Conservation (phyloP, 2,329 filamentous ascomycete species). For the Blumeria graminis region DNA sequence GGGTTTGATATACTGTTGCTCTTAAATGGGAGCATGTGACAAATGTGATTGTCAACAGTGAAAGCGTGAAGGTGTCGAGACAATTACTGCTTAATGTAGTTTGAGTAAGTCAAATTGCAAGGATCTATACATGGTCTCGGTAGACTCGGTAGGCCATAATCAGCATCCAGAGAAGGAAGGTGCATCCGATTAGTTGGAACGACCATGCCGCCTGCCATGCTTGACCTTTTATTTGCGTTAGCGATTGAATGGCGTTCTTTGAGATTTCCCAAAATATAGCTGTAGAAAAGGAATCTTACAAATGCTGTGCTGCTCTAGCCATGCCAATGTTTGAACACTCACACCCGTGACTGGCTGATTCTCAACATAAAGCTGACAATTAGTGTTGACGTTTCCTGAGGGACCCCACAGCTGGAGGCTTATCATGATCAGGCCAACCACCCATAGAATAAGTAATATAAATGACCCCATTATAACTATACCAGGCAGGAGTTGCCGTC, state of each 20-base stretch:
- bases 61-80: too few relatives aligned
- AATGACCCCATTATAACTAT: conserved; percentile 42
- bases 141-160: conserved; percentile 41
- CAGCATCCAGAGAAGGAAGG: conserved; percentile 45
- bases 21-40: too few relatives aligned
- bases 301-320: conserved; percentile 37
- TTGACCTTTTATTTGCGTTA: conserved; percentile 22
- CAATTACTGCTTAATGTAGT: too few relatives aligned
- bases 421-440: conserved; percentile 37
- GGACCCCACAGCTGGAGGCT: conserved; percentile 40
- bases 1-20: too few relatives aligned
- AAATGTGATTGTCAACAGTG: too few relatives aligned
- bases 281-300: conserved; percentile 21
- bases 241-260: not conserved
- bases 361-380: conserved; percentile 34
- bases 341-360: conserved; percentile 25
- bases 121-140: conserved; percentile 3
- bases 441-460: conserved; percentile 42
- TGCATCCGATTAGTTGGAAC: conserved; percentile 31
- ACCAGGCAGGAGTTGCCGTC: conserved; percentile 35
- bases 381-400: conserved; percentile 29
- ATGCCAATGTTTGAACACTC: conserved; percentile 31
- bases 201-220: conserved; percentile 41
- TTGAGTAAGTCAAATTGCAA: not conserved
- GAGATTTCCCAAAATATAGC: conserved; percentile 4